These are phyloP conservation scores for Parietichytrium sp. DNA, from an alignment of 108 stramenopile species.

Conservation along the genomic window DNA sequence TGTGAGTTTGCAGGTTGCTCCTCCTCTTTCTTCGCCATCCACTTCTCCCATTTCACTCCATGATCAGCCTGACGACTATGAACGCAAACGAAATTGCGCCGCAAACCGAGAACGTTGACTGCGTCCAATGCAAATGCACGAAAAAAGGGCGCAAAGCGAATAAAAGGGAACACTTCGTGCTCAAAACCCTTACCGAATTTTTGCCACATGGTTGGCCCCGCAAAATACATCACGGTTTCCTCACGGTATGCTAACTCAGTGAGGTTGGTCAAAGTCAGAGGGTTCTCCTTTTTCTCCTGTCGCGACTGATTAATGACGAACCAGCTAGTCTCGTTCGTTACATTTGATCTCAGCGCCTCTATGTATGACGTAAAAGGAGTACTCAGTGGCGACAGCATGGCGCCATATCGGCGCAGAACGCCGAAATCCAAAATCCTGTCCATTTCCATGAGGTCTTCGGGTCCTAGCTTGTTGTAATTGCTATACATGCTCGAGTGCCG, in stretches of 20 bases:
- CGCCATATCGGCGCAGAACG: not conserved
- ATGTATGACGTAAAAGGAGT: not conserved
- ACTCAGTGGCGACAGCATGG: not conserved
- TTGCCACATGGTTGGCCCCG: conserved; percentile 40
- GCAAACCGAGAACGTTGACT: not conserved
- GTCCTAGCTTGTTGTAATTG: conserved; percentile 19
- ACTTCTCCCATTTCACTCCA: conserved; percentile 23
- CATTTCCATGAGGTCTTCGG: conserved; percentile 1
- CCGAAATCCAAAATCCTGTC: not conserved
- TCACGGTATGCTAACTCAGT: not conserved
- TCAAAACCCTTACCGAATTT: not conserved
- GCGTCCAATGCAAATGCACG: not conserved
- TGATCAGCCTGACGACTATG: conserved; percentile 12
- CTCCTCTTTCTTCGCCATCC: not conserved
- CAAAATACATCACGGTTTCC: not conserved
- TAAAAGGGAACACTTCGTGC: not conserved
- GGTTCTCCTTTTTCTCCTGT: not conserved
- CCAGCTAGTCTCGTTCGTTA: not conserved
- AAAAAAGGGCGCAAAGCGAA: conserved; percentile 32
- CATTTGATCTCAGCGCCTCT: not conserved
- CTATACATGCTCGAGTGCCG: conserved; percentile 36
- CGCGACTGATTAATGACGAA: not conserved
- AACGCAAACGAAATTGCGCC: not conserved
- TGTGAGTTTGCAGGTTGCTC: not conserved
- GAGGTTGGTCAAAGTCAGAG: not conserved